Evolutionary conservation across 805 yeast genomes (phyloP).

Genomic region (Candida sithepensis): DNA sequence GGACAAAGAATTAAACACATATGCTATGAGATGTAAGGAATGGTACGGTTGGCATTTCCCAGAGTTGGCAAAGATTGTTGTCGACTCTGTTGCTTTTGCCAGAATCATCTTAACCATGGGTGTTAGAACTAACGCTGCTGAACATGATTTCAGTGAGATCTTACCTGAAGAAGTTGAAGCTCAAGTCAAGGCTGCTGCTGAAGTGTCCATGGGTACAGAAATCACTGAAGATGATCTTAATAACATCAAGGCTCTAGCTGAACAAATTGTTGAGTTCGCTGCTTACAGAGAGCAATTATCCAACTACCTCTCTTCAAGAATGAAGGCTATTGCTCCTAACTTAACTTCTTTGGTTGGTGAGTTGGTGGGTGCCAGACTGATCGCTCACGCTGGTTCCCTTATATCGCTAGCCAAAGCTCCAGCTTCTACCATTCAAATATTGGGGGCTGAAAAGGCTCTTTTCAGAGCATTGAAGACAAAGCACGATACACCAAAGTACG

Average conservation of each 20-base stretch:
- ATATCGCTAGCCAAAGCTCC: slow-evolving; percentile 96
- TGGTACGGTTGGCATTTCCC: slow-evolving; percentile 99
- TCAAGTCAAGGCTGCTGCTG: slow-evolving; percentile 93
- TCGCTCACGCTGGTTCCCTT: slow-evolving; percentile 95
- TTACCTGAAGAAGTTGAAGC: slow-evolving; percentile 92
- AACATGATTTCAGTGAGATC: slow-evolving; percentile 84
- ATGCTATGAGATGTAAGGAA: slow-evolving; percentile 98
- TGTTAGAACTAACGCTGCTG: slow-evolving; percentile 83
- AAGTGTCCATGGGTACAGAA: slow-evolving; percentile 99
- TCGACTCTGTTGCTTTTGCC: slow-evolving; percentile 95
- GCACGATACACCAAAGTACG: slow-evolving; percentile 98
- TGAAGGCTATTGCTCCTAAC: slow-evolving; percentile 99
- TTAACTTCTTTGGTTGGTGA: slow-evolving; percentile 95
- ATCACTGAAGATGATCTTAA: slow-evolving; percentile 86
- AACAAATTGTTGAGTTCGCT: slow-evolving; percentile 93
- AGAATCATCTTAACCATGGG: slow-evolving; percentile 94
- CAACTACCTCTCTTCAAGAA: slow-evolving; percentile 85
- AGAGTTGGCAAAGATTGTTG: slow-evolving; percentile 94
- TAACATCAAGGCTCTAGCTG: slow-evolving; percentile 88
- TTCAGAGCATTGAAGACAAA: slow-evolving; percentile 98
- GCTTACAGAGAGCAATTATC: slow-evolving; percentile 95
- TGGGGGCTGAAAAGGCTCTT: slow-evolving; percentile 98
- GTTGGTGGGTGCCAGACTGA: slow-evolving; percentile 96
- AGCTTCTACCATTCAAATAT: slow-evolving; percentile 95
- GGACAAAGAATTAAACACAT: slow-evolving; percentile 96